These are phyloP conservation scores for Microbotryum silenes-acaulis DNA, from an alignment of 1,284 basidiomycete genomes.

Conservation along the genomic window DNA sequence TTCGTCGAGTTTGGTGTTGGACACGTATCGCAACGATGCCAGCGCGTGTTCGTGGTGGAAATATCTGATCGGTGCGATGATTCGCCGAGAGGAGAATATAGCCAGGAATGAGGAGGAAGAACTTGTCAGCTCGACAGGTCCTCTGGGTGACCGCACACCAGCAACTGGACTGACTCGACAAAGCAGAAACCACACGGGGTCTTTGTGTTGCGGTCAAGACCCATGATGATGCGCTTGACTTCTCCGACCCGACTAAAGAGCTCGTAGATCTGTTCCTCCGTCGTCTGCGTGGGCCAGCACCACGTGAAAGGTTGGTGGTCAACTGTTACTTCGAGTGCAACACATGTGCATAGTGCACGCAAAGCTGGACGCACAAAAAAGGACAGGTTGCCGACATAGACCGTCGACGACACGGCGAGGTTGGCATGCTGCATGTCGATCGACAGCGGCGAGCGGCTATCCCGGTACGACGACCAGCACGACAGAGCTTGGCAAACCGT, in stretches of 20 bases:
- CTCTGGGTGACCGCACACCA: not conserved
- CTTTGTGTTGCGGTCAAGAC: constrained; percentile 91
- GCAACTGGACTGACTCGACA: constrained; percentile 57
- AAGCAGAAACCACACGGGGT: constrained; percentile 99
- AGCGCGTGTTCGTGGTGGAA: constrained; percentile 93
- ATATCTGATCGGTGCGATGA: constrained; percentile 47
- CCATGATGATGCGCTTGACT: constrained; percentile 99
- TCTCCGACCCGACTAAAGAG: constrained; percentile 86
- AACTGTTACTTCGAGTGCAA: constrained; percentile 4
- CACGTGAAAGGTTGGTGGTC: not conserved
- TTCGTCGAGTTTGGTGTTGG: constrained; percentile 98
- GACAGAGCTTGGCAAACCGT: constrained; percentile 26
- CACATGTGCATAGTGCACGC: not conserved
- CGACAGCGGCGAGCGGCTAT: constrained; percentile 39
- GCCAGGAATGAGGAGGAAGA: not conserved
- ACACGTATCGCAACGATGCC: constrained; percentile 85
- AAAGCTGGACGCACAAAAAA: constrained; percentile 51
- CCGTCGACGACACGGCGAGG: constrained; percentile 47
- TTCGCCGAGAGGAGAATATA: not conserved
- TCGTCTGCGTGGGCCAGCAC: constrained; percentile 49
- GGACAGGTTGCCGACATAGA: constrained; percentile 80
- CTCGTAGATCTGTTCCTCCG: constrained; percentile 99
- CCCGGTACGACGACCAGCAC: constrained; percentile 39
- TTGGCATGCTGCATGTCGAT: constrained; percentile 44
- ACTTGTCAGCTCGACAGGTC: too few relatives aligned